A percentile compares a stretch with the other conserved stretches of the same genome.
phyloP scores from a whole-genome alignment of 2,329 filamentous ascomycete species.

The Pyrenophora teres region DNA sequence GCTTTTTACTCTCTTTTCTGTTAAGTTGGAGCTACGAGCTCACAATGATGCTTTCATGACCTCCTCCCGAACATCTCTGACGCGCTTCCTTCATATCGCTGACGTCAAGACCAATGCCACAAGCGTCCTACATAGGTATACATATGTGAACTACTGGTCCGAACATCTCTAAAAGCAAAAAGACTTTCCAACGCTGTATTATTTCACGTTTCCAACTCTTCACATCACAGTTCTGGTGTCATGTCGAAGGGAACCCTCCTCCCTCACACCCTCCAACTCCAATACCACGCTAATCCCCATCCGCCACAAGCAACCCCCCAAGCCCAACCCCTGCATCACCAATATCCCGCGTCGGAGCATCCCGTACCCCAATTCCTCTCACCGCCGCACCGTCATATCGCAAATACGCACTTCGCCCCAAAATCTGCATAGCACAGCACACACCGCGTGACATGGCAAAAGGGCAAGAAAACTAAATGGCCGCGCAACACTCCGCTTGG shows the following conservation, averaged over 20 bases:
- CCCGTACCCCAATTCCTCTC: neutral
- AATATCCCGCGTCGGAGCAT: neutral
- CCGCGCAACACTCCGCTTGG: conserved; percentile 1
- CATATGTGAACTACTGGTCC: no score
- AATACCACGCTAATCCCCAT: neutral
- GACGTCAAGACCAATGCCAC: neutral
- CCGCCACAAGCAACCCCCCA: neutral
- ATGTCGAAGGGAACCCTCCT: neutral
- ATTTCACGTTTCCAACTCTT: neutral
- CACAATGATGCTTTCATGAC: conserved; percentile 19
- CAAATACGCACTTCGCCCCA: neutral
- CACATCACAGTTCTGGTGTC: neutral
- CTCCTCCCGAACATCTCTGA: conserved; percentile 8
- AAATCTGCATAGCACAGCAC: neutral
- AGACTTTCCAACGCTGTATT: no score
- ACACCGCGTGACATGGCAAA: neutral
- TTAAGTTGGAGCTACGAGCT: neutral
- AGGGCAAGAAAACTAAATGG: no score
- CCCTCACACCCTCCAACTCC: neutral
- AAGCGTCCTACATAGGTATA: no score
- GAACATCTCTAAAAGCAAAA: no score
- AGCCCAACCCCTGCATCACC: neutral
- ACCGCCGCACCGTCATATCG: no score
- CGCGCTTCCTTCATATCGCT: conserved; percentile 8
- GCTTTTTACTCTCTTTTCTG: neutral